Conservation (phyloP, 441 rosid genomes). For the Populus trichocarpa region DNA sequence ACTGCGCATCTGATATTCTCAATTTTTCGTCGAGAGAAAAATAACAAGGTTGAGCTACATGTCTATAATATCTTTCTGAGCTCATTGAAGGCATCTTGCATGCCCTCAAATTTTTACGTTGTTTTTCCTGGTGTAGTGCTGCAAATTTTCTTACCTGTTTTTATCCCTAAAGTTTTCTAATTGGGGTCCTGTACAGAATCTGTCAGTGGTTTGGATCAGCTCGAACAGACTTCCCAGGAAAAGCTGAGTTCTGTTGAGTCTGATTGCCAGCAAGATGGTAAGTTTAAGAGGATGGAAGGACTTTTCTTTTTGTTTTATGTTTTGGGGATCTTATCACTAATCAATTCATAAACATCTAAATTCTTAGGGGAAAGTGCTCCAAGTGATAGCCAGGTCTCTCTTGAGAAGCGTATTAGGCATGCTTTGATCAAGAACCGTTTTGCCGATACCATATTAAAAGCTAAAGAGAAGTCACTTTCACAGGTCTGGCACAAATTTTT, state of each 20-base stretch:
- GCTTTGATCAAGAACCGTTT: constrained; percentile 77
- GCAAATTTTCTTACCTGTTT: neutral
- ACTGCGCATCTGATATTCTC: neutral
- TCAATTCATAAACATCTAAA: constrained; percentile 33
- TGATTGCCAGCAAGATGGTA: constrained; percentile 64
- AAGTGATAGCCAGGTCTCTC: constrained; percentile 71
- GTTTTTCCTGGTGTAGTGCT: neutral
- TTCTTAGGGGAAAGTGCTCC: constrained; percentile 65
- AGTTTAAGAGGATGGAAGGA: constrained; percentile 45
- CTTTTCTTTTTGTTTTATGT: constrained; percentile 29
- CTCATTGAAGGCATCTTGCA: neutral
- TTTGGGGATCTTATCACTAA: constrained; percentile 35
- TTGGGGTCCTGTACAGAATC: constrained; percentile 38
- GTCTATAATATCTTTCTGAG: neutral
- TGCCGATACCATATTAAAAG: constrained; percentile 84
- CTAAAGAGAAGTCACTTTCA: constrained; percentile 71
- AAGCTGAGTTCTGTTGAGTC: constrained; percentile 40
- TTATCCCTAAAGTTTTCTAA: constrained; percentile 8
- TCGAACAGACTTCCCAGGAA: constrained; percentile 40
- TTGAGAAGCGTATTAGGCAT: constrained; percentile 65
- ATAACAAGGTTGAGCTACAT: neutral
- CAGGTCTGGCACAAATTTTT: constrained; percentile 42
- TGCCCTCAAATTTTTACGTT: neutral
- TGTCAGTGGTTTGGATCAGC: constrained; percentile 36
- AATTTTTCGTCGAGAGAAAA: neutral